phyloP scores from a whole-genome alignment of 2,329 filamentous ascomycete species.

The Zymoseptoria brevis region DNA sequence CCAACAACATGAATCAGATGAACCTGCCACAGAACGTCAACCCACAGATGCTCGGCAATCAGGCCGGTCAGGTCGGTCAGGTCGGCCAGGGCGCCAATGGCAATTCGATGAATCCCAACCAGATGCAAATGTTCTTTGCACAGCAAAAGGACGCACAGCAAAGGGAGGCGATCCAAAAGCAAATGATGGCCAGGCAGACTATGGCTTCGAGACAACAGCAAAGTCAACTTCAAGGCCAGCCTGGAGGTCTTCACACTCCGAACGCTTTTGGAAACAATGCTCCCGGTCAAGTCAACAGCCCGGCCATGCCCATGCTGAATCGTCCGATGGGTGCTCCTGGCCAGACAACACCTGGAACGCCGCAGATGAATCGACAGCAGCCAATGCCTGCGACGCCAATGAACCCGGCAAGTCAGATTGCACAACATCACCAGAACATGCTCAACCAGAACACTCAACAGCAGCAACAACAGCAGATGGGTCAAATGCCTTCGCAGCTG shows the following conservation, averaged over 20 bases:
- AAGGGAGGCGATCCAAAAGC: conserved; percentile 34
- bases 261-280: conserved; percentile 31
- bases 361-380: conserved; percentile 26
- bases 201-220: conserved; percentile 38
- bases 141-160: conserved; percentile 34
- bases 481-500: conserved; percentile 10
- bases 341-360: conserved; percentile 29
- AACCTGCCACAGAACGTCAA: conserved; percentile 24
- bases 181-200: conserved; percentile 30
- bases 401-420: conserved; percentile 19
- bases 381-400: conserved; percentile 19
- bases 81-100: conserved; percentile 11
- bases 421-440: conserved; percentile 27
- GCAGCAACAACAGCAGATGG: conserved; percentile 14
- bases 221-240: conserved; percentile 40
- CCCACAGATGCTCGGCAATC: conserved; percentile 31
- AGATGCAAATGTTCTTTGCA: conserved; percentile 35
- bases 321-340: conserved; percentile 41
- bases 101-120: conserved; percentile 18
- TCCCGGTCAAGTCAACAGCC: conserved; percentile 27
- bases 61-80: conserved; percentile 11
- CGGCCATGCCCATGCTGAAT: conserved; percentile 44
- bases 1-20: conserved; percentile 16
- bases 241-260: conserved; percentile 38
- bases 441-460: conserved; percentile 30